phyloP scores from a whole-genome alignment of 208 protist genomes.

The Leishmania lainsoni region DNA sequence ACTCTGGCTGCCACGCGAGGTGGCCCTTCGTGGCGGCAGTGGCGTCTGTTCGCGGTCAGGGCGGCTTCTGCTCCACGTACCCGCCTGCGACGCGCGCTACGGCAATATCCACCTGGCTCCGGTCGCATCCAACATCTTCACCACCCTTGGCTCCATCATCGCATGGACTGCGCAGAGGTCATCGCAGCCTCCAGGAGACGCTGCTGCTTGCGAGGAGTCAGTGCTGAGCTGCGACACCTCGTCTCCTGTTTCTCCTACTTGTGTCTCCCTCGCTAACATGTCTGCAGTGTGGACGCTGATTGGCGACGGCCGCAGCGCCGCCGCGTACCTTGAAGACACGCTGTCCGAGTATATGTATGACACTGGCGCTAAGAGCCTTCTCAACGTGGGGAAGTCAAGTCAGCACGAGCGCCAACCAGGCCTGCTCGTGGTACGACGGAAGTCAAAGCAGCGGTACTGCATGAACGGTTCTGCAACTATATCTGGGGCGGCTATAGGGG shows the following conservation, averaged over 20 bases:
- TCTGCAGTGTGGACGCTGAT: constrained; percentile 61
- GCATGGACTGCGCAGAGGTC: constrained; percentile 15
- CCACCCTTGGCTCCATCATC: constrained; percentile 45
- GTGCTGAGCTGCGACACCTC: background rate
- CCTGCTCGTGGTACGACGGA: constrained; percentile 27
- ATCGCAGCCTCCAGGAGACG: background rate
- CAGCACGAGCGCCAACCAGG: constrained; percentile 22
- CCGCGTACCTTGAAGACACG: constrained; percentile 71
- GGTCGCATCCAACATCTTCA: constrained; percentile 35
- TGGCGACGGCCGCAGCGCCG: constrained; percentile 60
- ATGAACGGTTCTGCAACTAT: background rate
- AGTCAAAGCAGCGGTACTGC: constrained; percentile 1
- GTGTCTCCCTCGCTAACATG: background rate
- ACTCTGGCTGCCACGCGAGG: constrained; percentile 26
- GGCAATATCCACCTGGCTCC: constrained; percentile 32
- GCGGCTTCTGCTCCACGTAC: constrained; percentile 63
- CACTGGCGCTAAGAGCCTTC: constrained; percentile 38
- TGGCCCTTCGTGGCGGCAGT: background rate
- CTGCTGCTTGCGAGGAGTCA: no score
- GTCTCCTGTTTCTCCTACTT: background rate
- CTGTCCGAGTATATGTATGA: constrained; percentile 71
- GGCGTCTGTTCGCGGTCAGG: constrained; percentile 45
- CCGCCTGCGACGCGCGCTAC: constrained; percentile 36
- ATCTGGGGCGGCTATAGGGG: background rate
- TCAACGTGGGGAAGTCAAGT: constrained; percentile 33